Conservation (phyloP, 768 basidiomycete genomes). For the Lactarius psammicola region DNA sequence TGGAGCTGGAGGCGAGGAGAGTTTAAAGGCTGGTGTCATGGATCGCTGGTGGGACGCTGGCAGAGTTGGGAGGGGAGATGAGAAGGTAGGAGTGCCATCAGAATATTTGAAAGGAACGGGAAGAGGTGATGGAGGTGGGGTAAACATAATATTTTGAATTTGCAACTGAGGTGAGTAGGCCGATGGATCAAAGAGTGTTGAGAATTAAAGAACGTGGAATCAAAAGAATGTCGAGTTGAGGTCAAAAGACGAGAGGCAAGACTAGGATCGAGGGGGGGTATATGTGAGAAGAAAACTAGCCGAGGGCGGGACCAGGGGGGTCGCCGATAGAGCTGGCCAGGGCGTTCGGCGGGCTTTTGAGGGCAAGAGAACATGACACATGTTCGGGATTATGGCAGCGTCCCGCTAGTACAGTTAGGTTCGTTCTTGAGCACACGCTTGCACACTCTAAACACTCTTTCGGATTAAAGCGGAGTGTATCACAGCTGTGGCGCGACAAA, state of each 20-base stretch:
- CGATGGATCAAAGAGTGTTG: neutral
- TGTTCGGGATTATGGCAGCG: neutral
- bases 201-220: slow-evolving; percentile 19
- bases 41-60: slow-evolving; percentile 4
- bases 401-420: neutral
- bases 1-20: slow-evolving; percentile 24
- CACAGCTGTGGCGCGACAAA: slow-evolving; percentile 6
- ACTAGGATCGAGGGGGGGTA: neutral
- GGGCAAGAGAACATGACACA: too few relatives aligned
- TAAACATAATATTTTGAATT: slow-evolving; percentile 36
- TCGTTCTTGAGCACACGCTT: neutral
- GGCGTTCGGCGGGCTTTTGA: too few relatives aligned
- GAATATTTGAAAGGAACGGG: slow-evolving; percentile 30
- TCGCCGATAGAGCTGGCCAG: neutral
- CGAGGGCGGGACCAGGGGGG: neutral
- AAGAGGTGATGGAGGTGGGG: slow-evolving; percentile 43
- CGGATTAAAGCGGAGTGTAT: slow-evolving; percentile 31
- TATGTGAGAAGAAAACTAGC: neutral
- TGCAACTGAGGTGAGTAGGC: neutral
- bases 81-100: slow-evolving; percentile 1
- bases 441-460: slow-evolving; percentile 6
- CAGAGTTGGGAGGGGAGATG: slow-evolving; percentile 4
- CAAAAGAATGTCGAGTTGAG: slow-evolving; percentile 15
- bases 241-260: neutral
- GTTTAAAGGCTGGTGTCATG: slow-evolving; percentile 2